These are phyloP conservation scores for Ustilago tritici DNA, from an alignment of 1,284 basidiomycete species.

Conservation along the genomic window DNA sequence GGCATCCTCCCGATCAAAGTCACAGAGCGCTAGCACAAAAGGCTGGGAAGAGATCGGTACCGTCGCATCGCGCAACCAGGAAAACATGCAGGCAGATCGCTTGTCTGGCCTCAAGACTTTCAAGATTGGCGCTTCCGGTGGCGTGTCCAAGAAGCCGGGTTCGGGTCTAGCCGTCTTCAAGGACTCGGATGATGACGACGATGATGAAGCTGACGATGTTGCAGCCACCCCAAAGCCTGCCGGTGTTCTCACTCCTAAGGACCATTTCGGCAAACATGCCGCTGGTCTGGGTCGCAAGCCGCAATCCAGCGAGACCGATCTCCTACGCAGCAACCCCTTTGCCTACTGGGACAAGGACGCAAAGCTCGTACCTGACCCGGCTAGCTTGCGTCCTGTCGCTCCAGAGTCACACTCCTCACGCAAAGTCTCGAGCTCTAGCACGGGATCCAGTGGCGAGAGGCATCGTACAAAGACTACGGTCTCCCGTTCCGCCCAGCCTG, in stretches of 20 bases:
- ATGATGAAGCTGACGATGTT: slow-evolving; percentile 59
- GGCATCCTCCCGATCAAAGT: slow-evolving; percentile 9
- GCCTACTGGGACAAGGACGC: slow-evolving; percentile 57
- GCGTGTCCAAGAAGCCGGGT: slow-evolving; percentile 48
- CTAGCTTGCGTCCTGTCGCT: slow-evolving; percentile 22
- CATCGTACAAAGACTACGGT: slow-evolving; percentile 47
- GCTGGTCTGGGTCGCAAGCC: slow-evolving; percentile 38
- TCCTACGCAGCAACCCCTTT: slow-evolving; percentile 61
- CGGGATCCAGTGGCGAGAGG: slow-evolving; percentile 17
- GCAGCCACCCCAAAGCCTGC: slow-evolving; percentile 36
- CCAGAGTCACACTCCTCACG: slow-evolving; percentile 12
- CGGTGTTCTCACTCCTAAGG: slow-evolving; percentile 53
- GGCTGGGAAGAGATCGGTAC: slow-evolving; percentile 59
- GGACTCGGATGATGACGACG: slow-evolving; percentile 72
- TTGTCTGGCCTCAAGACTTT: slow-evolving; percentile 31
- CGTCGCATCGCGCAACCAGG: slow-evolving; percentile 53
- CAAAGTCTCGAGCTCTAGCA: slow-evolving; percentile 27
- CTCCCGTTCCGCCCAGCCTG: slow-evolving; percentile 34
- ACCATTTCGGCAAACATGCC: slow-evolving; percentile 20
- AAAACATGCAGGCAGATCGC: slow-evolving; percentile 51
- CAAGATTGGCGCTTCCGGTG: slow-evolving; percentile 46
- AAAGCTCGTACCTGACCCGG: slow-evolving; percentile 39
- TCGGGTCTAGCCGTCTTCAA: slow-evolving; percentile 61
- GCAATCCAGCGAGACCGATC: slow-evolving; percentile 55
- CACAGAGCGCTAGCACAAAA: slow-evolving; percentile 23